Base-by-base conservation (phyloP, 2,329 filamentous ascomycete genomes). In the Lasiodiplodia theobromae region DNA sequence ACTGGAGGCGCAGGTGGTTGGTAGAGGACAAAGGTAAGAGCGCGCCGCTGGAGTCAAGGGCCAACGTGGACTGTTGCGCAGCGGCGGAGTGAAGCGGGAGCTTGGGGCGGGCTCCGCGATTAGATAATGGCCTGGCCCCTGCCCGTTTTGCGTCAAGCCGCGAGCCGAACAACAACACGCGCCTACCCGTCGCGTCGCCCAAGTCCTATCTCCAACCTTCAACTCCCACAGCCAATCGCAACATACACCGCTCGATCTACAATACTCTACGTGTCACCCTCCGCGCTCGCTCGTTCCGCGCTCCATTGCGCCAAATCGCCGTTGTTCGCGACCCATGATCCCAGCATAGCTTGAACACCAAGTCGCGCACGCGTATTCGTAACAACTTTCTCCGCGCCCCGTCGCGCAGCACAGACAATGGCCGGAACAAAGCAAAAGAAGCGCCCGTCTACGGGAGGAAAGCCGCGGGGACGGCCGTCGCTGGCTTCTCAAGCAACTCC, bases 21-120 rank as follows among this genome's bases (percentile, higher is more conserved):
- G 51, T 38, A 14, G 23, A 18, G 16, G 11, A 5, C 12, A 14
- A 34, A 25, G 14, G 28, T 28, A 18, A 25, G 56, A 14, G 34
- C 14, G 21, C 18, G 56, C 8, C 21, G 28, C 16, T 58, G 21
- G 34, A 12, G 38, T 16, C 60, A 64, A 52, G 58, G 58, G 60
- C 44, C 31, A 64, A 64, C 60, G 60, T 64, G 60, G 60, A 64
- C 60, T 64, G 31, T 64, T 52, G 60, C 47, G 47, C 40, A 40
- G 47, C 10, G n/a, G 25, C 44, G 28, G 40, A 44, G 18, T 10
- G 28, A 47, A 12, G 40, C 25, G 47, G 62, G 51, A 23, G 28
- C 18, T 18, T 11, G 37, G 11, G 34, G 56, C 56, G 34, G 12
- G 31, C 31, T 34, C 31, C 31, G 31, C 34, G 28, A 49, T 58